phyloP scores from a whole-genome alignment of 1,284 basidiomycete genomes.

The Pholiota adiposa region DNA sequence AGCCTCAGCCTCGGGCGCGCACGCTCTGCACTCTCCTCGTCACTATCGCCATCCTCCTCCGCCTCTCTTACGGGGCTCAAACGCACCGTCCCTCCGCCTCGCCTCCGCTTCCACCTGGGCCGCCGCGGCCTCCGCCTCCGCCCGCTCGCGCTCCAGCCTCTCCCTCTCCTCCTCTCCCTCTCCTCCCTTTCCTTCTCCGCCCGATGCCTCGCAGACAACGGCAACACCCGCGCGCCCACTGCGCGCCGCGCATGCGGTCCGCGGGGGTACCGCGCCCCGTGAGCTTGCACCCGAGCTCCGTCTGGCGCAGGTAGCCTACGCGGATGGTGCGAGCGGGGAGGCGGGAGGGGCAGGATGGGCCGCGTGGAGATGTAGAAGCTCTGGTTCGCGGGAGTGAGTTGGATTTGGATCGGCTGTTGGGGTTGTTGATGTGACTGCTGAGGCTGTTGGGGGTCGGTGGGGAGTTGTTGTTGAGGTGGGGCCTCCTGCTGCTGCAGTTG shows the following conservation, averaged over 20 bases:
- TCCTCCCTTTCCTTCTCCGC: background rate
- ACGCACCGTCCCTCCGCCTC: no score
- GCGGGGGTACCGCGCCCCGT: slow-evolving; percentile 30
- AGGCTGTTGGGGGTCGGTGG: background rate
- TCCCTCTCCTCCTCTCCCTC: background rate
- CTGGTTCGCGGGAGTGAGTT: slow-evolving; percentile 11
- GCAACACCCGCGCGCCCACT: slow-evolving; percentile 22
- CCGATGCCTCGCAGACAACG: background rate
- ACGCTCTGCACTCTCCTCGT: background rate
- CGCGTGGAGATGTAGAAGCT: slow-evolving; percentile 12
- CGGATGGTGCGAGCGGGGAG: slow-evolving; percentile 28
- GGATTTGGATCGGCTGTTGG: slow-evolving; percentile 15
- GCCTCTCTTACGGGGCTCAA: no score
- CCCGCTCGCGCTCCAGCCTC: background rate
- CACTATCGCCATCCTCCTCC: no score
- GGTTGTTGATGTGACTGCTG: slow-evolving; percentile 2
- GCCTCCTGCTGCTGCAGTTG: slow-evolving; percentile 4
- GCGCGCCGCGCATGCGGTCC: slow-evolving; percentile 18
- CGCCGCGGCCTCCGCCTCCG: no score
- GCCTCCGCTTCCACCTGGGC: no score
- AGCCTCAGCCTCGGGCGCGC: slow-evolving; percentile 10
- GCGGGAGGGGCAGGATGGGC: slow-evolving; percentile 32
- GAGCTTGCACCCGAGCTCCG: slow-evolving; percentile 24
- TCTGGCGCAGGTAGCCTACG: slow-evolving; percentile 21
- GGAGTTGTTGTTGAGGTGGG: no score